These are phyloP conservation scores for Ophiostoma australiae DNA, from an alignment of 2,329 filamentous ascomycete species.

Conservation along the genomic window DNA sequence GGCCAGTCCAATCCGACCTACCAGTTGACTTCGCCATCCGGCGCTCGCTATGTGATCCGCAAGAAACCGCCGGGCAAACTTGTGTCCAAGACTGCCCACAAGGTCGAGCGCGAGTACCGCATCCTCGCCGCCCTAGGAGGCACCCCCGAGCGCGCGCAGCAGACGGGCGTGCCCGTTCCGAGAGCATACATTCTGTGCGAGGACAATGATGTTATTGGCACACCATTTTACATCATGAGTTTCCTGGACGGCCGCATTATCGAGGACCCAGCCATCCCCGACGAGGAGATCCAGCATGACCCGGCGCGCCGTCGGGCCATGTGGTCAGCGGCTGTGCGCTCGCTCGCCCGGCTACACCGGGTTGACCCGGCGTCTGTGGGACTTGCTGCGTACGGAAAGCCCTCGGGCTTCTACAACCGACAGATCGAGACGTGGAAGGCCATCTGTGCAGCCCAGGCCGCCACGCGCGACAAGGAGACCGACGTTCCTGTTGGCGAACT, in stretches of 20 bases:
- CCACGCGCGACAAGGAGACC: conserved; percentile 70
- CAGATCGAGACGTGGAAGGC: conserved; percentile 79
- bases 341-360: conserved; percentile 78
- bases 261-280: conserved; percentile 78
- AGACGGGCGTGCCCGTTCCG: conserved; percentile 79
- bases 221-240: conserved; percentile 95
- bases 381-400: conserved; percentile 67
- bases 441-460: conserved; percentile 73
- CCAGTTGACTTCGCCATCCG: conserved; percentile 69
- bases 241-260: conserved; percentile 93
- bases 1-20: conserved; percentile 98
- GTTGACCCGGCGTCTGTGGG: conserved; percentile 63
- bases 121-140: conserved; percentile 75
- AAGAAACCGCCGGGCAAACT: conserved; percentile 97
- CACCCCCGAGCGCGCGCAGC: conserved; percentile 21
- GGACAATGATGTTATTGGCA: conserved; percentile 73
- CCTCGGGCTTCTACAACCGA: conserved; percentile 73
- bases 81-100: conserved; percentile 87
- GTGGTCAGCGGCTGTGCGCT: conserved; percentile 80
- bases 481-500: conserved; percentile 71
- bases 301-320: conserved; percentile 58
- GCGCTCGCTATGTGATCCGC: conserved; percentile 76
- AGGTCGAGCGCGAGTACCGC: conserved; percentile 91
- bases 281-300: conserved; percentile 38
- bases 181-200: conserved; percentile 80